A percentile compares a stretch with the other conserved stretches of the same genome.
Evolutionary conservation across 306 rosid species (phyloP).

Genomic region (Prinsepia uniflora): DNA sequence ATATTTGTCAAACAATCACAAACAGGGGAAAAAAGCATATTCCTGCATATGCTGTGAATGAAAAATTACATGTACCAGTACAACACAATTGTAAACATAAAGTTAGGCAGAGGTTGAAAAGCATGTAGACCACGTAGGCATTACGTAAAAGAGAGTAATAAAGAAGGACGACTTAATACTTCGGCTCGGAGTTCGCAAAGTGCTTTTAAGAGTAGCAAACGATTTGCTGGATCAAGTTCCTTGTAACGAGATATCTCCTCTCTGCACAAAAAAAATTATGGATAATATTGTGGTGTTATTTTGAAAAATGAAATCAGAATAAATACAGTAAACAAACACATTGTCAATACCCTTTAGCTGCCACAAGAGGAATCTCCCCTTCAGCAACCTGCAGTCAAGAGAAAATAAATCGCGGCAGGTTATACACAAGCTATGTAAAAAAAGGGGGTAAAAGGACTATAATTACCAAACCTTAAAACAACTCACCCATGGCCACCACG

Average conservation of each 20-base stretch:
- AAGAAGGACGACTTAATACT: slow-evolving; percentile 36
- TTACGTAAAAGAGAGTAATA: neutral
- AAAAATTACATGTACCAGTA: neutral
- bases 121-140: neutral
- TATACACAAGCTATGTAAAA: neutral
- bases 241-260: slow-evolving; percentile 68
- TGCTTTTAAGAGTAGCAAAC: slow-evolving; percentile 67
- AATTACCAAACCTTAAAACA: neutral
- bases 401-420: slow-evolving; percentile 14
- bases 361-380: slow-evolving; percentile 72
- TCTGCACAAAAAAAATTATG: slow-evolving; percentile 48
- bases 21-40: slow-evolving; percentile 6
- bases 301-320: neutral
- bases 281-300: slow-evolving; percentile 1
- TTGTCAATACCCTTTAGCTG: slow-evolving; percentile 63
- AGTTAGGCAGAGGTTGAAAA: neutral
- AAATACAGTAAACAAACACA: neutral
- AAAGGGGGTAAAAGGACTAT: slow-evolving; percentile 13
- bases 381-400: slow-evolving; percentile 66
- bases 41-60: neutral
- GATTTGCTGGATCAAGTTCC: slow-evolving; percentile 63
- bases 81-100: neutral
- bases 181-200: slow-evolving; percentile 90
- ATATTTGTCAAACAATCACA: slow-evolving; percentile 8
- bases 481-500: slow-evolving; percentile 97